These are phyloP conservation scores for Lactifluus volemus DNA, from an alignment of 768 basidiomycete species.

Conservation along the genomic window DNA sequence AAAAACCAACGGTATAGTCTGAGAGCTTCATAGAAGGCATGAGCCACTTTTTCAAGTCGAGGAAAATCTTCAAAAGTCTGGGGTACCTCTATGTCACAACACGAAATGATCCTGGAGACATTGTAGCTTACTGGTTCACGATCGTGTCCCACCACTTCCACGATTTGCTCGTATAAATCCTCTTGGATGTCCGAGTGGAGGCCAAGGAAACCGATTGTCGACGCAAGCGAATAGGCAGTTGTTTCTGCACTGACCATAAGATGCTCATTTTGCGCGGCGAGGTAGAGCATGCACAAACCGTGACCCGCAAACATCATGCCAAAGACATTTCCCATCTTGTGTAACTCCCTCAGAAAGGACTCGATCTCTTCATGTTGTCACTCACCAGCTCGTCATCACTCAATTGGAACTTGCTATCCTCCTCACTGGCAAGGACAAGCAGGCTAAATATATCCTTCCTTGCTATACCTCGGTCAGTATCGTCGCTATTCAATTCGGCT, in stretches of 20 bases:
- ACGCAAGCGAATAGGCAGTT: slow-evolving; percentile 28
- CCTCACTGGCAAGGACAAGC: slow-evolving; percentile 17
- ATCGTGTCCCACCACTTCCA: slow-evolving; percentile 21
- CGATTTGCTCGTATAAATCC: slow-evolving; percentile 27
- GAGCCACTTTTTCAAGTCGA: slow-evolving; percentile 26
- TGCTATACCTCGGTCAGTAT: not conserved
- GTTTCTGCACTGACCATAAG: slow-evolving; percentile 23
- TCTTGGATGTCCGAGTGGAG: slow-evolving; percentile 27
- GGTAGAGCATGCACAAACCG: slow-evolving; percentile 4
- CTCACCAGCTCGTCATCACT: slow-evolving; percentile 17
- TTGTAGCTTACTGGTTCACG: slow-evolving; percentile 3
- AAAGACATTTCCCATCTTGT: slow-evolving; percentile 20
- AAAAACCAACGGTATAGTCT: slow-evolving; percentile 29
- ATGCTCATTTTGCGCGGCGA: not conserved
- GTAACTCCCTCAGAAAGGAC: not conserved
- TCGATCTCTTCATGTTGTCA: not conserved
- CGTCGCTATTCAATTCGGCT: slow-evolving; percentile 2
- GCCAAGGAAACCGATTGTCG: slow-evolving; percentile 27
- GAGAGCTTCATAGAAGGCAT: slow-evolving; percentile 26
- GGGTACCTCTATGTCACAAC: not conserved
- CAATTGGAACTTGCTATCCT: not conserved
- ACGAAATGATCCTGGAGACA: not conserved
- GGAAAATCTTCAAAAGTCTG: slow-evolving; percentile 23
- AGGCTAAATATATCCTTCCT: slow-evolving; percentile 16
- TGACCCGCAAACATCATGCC: slow-evolving; percentile 20